A percentile compares a stretch with the other conserved stretches of the same genome.
Evolutionary conservation across 148 eudicot genomes (phyloP).

Genomic region (Chenopodium suecicum): DNA sequence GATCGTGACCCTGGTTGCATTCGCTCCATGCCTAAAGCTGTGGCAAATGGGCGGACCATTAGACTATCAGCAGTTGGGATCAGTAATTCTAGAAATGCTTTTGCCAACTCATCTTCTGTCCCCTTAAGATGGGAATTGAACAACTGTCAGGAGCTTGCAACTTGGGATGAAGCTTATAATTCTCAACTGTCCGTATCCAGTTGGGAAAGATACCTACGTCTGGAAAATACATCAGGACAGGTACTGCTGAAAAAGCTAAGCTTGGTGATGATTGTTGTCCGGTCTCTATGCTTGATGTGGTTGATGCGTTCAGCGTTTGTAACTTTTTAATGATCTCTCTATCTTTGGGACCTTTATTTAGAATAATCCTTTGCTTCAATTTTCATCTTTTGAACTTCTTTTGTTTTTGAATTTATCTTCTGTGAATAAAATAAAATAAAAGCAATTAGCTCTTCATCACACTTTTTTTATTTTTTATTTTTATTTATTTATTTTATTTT

Average conservation of each 20-base stretch:
- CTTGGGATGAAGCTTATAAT: conserved; percentile 51
- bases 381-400: neutral
- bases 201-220: conserved; percentile 76
- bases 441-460: neutral
- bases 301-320: neutral
- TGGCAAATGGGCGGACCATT: conserved; percentile 83
- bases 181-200: conserved; percentile 35
- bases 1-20: conserved; percentile 52
- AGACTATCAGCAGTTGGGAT: conserved; percentile 81
- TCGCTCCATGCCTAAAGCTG: conserved; percentile 56
- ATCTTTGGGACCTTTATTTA: neutral
- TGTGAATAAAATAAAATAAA: neutral
- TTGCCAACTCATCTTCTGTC: conserved; percentile 87
- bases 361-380: neutral
- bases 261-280: neutral
- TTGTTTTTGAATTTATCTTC: neutral
- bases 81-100: conserved; percentile 61
- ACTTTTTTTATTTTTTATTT: neutral
- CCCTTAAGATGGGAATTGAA: conserved; percentile 60
- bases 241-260: conserved; percentile 32
- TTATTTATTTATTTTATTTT: too few species aligned
- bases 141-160: conserved; percentile 62
- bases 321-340: neutral
- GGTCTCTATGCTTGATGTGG: neutral
- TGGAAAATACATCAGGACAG: conserved; percentile 79